Conservation (phyloP, 495 filamentous ascomycete genomes). For the Lindgomyces ingoldianus region DNA sequence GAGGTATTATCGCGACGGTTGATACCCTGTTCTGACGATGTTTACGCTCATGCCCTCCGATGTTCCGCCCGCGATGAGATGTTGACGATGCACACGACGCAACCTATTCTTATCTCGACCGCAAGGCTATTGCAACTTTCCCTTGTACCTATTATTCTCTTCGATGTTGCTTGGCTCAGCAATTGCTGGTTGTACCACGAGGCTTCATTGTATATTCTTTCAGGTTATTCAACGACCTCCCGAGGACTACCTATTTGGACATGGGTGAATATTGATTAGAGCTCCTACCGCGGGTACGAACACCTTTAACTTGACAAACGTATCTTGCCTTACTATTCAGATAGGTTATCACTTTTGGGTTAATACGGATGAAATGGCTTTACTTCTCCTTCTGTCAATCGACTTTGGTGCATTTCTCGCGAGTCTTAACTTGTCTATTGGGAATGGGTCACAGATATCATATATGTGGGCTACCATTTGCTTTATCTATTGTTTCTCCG, state of each 20-base stretch:
- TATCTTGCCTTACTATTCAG: background rate
- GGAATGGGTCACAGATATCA: too few species aligned
- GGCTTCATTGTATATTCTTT: background rate
- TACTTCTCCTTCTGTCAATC: too few species aligned
- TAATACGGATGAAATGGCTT: too few species aligned
- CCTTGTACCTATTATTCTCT: background rate
- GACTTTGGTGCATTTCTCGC: too few species aligned
- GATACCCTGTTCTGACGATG: constrained; percentile 20
- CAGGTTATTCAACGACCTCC: background rate
- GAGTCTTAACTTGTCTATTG: too few species aligned
- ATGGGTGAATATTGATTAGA: background rate
- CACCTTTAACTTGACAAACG: background rate
- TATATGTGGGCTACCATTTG: too few species aligned
- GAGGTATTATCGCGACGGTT: constrained; percentile 12
- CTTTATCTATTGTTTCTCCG: too few species aligned
- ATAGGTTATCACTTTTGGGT: background rate
- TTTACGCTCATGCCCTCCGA: constrained; percentile 18
- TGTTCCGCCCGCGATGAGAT: constrained; percentile 1
- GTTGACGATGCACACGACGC: background rate
- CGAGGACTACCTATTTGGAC: background rate
- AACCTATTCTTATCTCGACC: background rate
- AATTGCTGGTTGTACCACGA: background rate
- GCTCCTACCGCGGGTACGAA: background rate
- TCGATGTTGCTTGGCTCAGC: background rate
- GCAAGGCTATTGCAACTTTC: background rate